Conservation (phyloP, 2,329 filamentous ascomycete genomes). For the Madurella mycetomatis region DNA sequence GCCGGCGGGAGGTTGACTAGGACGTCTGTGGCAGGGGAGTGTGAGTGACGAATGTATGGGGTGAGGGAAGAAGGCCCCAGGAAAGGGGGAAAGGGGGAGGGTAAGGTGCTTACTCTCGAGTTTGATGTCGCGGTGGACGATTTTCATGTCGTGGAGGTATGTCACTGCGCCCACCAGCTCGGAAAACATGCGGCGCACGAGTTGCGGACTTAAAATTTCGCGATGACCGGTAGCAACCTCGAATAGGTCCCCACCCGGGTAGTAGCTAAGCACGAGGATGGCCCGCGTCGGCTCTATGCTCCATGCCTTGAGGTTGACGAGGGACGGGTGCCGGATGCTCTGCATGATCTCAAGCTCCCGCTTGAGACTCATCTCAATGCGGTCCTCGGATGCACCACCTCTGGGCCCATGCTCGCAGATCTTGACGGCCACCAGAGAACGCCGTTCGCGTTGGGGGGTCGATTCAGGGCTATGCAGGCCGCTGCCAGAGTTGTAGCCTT, state of each 20-base stretch:
- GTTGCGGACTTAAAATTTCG: slow-evolving; percentile 59
- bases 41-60: no score
- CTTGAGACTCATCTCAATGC: slow-evolving; percentile 89
- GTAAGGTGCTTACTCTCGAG: slow-evolving; percentile 54
- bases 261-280: slow-evolving; percentile 84
- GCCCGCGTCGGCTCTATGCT: slow-evolving; percentile 78
- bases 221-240: slow-evolving; percentile 76
- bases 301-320: slow-evolving; percentile 90
- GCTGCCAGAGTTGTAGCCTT: slow-evolving; percentile 34
- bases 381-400: slow-evolving; percentile 86
- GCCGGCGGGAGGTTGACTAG: slow-evolving; percentile 75
- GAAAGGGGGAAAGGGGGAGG: not conserved
- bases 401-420: slow-evolving; percentile 92
- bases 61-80: slow-evolving; percentile 14
- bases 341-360: slow-evolving; percentile 93
- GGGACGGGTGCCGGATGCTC: slow-evolving; percentile 78
- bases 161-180: slow-evolving; percentile 81
- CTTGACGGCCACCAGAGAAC: slow-evolving; percentile 87
- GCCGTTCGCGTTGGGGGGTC: slow-evolving; percentile 52
- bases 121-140: slow-evolving; percentile 97
- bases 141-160: slow-evolving; percentile 79
- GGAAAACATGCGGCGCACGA: slow-evolving; percentile 82
- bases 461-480: slow-evolving; percentile 30
- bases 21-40: slow-evolving; percentile 57
- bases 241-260: slow-evolving; percentile 90